Base-by-base conservation (phyloP, 1,139 yeast species). In the Yamadazyma kanchanaburiensis region DNA sequence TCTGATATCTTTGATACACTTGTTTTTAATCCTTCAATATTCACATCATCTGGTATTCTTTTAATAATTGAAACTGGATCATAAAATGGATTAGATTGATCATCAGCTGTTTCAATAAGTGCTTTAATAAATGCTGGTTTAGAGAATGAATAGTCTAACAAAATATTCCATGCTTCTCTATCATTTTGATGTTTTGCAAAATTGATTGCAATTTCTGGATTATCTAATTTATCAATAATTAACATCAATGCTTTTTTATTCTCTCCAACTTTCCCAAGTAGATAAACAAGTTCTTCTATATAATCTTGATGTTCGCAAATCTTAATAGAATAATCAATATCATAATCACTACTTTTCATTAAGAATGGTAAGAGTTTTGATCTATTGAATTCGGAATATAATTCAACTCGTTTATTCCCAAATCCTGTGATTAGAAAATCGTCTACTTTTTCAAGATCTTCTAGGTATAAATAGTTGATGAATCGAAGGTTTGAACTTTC, bases 231-330 rank as follows among this genome's bases (percentile, higher is more conserved):
- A 42, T 85, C 81, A 25, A 88, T 79, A 12, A 91, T 88, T 31
- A 91, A 63, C 39, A 68, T 70, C 44, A 91, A 59, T 0, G 97
- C 97, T 36, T 75, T 71, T 40, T 72, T 74, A 37, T 81, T 78
- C 42, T 85, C 85, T 1, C 98, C 98, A 18, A 85, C 80, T 46
- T 78, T 78, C 6, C 96, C 95, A 39, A 87, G 69, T 21, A 91
- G 58, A 46, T 78, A 88, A 0, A 91, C 95, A 28, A 87, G 64
- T 49, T 89, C 97, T 27, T 81, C 77, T 20, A 68, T 70, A 28
- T 61, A 58, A 1, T 66, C 67, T 25, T 69, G 64, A 8, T 53
- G 37, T 35, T 79, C 79, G 46, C 95, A 86, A 1, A 81, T 53
- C 7, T 59, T 54, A 12, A 87, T 75, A 0, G 96, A 95, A 20